Evolutionary conservation across 352 stramenopile species (phyloP).

Genomic region (Paralagenidium karlingii): DNA sequence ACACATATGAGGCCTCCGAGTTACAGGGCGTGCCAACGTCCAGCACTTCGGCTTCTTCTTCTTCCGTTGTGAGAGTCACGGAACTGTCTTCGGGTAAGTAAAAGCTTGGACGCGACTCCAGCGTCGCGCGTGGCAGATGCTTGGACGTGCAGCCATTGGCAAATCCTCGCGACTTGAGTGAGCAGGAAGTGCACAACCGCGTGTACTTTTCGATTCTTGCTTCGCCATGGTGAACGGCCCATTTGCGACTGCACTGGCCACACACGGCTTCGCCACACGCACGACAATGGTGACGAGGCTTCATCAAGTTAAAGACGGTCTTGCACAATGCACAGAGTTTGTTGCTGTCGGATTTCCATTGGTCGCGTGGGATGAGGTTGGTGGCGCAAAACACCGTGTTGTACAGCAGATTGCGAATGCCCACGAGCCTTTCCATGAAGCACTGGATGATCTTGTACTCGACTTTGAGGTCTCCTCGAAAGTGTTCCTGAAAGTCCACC

Average conservation of each 20-base stretch:
- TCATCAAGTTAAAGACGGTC: constrained; percentile 56
- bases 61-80: no score
- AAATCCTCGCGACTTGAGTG: constrained; percentile 52
- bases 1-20: no score
- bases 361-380: constrained; percentile 29
- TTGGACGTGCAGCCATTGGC: background rate
- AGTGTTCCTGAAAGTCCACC: constrained; percentile 78
- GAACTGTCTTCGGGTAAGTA: no score
- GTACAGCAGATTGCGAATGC: constrained; percentile 70
- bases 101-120: background rate
- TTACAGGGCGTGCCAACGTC: no score
- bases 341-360: constrained; percentile 41
- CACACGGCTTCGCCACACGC: constrained; percentile 75
- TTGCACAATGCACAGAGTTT: constrained; percentile 62
- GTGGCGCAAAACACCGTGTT: constrained; percentile 75
- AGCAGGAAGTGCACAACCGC: constrained; percentile 69
- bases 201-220: constrained; percentile 41
- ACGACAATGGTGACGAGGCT: constrained; percentile 66
- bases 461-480: constrained; percentile 34
- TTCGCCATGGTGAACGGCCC: constrained; percentile 55
- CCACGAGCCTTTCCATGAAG: constrained; percentile 64
- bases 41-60: no score
- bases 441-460: constrained; percentile 60
- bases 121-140: background rate
- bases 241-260: constrained; percentile 70